Evolutionary conservation across 192 early-diverging fungal species (phyloP).

Genomic region (Rhizoclosmatium sp.): DNA sequence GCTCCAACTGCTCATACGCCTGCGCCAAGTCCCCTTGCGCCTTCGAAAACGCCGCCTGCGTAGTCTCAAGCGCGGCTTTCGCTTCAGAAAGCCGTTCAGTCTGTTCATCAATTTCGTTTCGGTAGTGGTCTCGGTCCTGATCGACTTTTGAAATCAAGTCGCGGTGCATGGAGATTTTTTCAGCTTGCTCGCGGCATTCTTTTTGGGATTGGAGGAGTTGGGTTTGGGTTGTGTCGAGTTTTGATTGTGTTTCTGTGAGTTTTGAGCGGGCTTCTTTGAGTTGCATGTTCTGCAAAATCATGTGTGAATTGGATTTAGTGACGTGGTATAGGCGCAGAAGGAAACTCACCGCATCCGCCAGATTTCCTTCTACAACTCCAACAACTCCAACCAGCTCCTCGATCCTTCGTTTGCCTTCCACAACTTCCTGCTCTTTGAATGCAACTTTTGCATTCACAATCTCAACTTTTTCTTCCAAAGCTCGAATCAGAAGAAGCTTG

Average conservation of each 20-base stretch:
- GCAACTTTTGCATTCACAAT: slow-evolving; percentile 19
- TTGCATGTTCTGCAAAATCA: slow-evolving; percentile 20
- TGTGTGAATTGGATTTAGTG: background rate
- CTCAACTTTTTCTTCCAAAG: slow-evolving; percentile 34
- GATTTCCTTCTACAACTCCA: slow-evolving; percentile 35
- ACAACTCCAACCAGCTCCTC: slow-evolving; percentile 20
- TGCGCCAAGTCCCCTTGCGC: slow-evolving; percentile 39
- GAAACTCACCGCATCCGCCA: slow-evolving; percentile 31
- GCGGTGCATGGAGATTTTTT: slow-evolving; percentile 43
- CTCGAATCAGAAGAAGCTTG: background rate
- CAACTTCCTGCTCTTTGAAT: slow-evolving; percentile 21
- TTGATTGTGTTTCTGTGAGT: slow-evolving; percentile 35
- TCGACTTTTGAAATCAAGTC: slow-evolving; percentile 50
- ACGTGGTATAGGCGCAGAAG: background rate
- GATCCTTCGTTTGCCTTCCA: slow-evolving; percentile 25
- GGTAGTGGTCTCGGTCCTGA: slow-evolving; percentile 47
- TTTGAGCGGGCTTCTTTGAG: slow-evolving; percentile 40
- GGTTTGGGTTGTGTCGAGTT: background rate
- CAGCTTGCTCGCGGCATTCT: background rate
- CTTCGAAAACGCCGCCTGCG: background rate
- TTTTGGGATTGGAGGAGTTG: slow-evolving; percentile 25
- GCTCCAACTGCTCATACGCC: slow-evolving; percentile 44
- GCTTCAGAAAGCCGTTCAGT: slow-evolving; percentile 46
- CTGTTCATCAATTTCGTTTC: slow-evolving; percentile 48
- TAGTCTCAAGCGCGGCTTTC: slow-evolving; percentile 30